These are phyloP conservation scores for Colletotrichum sp. DNA, from an alignment of 2,329 filamentous ascomycete genomes.

Conservation along the genomic window DNA sequence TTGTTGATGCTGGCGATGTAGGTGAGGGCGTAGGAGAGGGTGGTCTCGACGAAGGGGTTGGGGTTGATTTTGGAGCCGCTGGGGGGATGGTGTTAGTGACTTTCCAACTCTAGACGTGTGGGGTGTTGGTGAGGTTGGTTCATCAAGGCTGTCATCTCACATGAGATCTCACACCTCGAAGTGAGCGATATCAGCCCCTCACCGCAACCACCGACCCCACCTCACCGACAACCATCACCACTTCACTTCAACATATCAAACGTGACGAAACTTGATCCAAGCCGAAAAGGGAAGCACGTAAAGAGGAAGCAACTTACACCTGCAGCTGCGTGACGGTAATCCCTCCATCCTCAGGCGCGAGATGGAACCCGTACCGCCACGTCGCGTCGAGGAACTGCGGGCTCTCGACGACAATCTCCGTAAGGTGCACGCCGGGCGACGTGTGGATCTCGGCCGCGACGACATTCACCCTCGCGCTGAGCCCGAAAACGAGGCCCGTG, in stretches of 20 bases:
- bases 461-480: conserved; percentile 72
- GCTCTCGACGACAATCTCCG: conserved; percentile 84
- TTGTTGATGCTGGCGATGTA: conserved; percentile 66
- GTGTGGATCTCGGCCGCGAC: conserved; percentile 62
- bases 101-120: not conserved
- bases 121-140: not conserved
- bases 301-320: conserved; percentile 62
- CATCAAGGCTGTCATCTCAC: not conserved
- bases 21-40: conserved; percentile 84
- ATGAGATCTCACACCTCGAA: not conserved
- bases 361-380: conserved; percentile 86
- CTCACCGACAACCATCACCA: not conserved
- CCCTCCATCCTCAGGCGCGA: conserved; percentile 75
- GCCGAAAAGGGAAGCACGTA: not conserved
- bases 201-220: not conserved
- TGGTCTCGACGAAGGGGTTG: conserved; percentile 93
- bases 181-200: not conserved
- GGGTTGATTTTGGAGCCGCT: conserved; percentile 25
- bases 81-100: not conserved
- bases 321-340: conserved; percentile 81
- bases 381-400: conserved; percentile 88
- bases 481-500: conserved; percentile 75
- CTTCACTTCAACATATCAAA: not conserved
- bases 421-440: conserved; percentile 63
- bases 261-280: not conserved